Base-by-base conservation (phyloP, 1,284 basidiomycete genomes). In the Sporisorium reilianum region DNA sequence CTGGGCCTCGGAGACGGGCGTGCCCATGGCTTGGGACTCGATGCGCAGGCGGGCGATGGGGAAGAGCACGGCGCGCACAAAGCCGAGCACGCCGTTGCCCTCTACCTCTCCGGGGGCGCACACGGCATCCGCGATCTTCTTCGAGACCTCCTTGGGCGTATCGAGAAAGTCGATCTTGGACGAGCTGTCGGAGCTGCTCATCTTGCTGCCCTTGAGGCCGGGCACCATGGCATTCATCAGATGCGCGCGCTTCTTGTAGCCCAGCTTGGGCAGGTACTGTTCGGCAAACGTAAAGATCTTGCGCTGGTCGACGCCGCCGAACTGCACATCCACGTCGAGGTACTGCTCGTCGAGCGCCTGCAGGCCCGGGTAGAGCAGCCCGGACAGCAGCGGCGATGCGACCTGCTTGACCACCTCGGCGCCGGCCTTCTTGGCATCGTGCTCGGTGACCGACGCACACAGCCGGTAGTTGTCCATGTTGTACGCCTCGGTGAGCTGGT, bases 271-370 rank as follows among this genome's bases (percentile, higher is more conserved):
- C 56, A 99, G 90, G 88, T 94, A 95, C 81, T 92, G 90, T 82
- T 98, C 95, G 10, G 97, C 96, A 84, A 96, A 96, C 34, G 94
- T 97, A 87, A 99, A 99, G 85, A 99, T 99, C 87, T 99, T 99
- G 64, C 97, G 91, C 93, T 97, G 96, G 84, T 99, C 97, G 9
- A 95, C 91, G 69, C 97, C 96, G 30, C 97, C 97, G 76, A 99
- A 99, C 85, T 99, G 97, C 87, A 99, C 96, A 85, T 99, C 95
- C 25, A 93, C 92, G 20, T 89, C 93, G 25, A 99, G 89, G 88
- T 98, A 97, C 87, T 99, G 91, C 86, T 99, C 97, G 80, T 99
- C 97, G 25, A 99, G 89, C 14, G 96, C 95, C 83, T 99, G 97
- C 38, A 99, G 86, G 36, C 95, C 94, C 0, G 96, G 96, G 89